Percentiles rank a stretch among this genome's conserved stretches.
phyloP scores from a whole-genome alignment of 768 basidiomycete species.

The Macrolepiota albuminosa region DNA sequence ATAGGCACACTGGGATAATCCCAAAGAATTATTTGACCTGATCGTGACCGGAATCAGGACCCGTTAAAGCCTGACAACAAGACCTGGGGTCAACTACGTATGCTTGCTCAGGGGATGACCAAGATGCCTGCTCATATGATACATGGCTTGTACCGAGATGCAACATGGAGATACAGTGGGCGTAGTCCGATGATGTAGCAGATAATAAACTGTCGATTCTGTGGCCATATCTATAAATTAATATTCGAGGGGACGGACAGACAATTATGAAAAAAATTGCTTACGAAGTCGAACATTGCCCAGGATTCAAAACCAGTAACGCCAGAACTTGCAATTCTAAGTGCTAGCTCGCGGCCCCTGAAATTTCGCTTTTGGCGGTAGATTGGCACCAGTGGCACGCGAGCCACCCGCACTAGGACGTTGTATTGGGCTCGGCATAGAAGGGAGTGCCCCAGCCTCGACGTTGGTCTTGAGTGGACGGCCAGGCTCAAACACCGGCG shows the following conservation, averaged over 20 bases:
- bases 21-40: neutral
- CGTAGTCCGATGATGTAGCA: neutral
- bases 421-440: conserved; percentile 9
- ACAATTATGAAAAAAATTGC: neutral
- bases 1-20: neutral
- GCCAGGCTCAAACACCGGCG: conserved; percentile 16
- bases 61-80: neutral
- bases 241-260: neutral
- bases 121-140: neutral
- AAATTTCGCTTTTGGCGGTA: neutral
- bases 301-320: too few species aligned
- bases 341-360: conserved; percentile 2
- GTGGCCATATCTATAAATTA: neutral
- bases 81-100: neutral
- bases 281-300: neutral
- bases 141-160: too few species aligned
- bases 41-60: neutral
- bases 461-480: conserved; percentile 5
- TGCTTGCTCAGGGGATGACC: neutral
- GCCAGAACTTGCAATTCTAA: neutral
- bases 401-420: neutral
- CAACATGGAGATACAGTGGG: neutral
- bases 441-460: neutral
- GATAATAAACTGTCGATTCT: neutral
- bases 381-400: neutral